phyloP scores from a whole-genome alignment of 768 basidiomycete genomes.

The Multifurca ochricompacta region DNA sequence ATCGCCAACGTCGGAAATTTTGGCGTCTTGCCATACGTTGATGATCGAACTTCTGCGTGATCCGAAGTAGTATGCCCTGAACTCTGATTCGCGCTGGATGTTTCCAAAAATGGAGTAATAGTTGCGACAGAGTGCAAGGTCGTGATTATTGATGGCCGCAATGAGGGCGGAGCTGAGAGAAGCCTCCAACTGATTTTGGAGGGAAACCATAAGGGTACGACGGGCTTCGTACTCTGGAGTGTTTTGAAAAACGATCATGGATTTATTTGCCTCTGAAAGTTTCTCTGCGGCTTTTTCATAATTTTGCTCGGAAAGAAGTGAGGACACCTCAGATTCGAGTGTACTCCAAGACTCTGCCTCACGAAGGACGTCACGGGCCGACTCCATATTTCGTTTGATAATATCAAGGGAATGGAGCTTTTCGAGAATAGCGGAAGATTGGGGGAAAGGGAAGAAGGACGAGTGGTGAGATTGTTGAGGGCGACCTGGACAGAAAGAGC shows the following conservation, averaged over 20 bases:
- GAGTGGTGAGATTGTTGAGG: constrained; percentile 53
- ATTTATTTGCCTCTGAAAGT: constrained; percentile 79
- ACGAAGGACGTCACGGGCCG: constrained; percentile 77
- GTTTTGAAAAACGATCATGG: constrained; percentile 89
- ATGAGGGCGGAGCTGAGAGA: constrained; percentile 86
- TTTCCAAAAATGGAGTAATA: constrained; percentile 84
- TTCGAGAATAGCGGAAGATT: constrained; percentile 63
- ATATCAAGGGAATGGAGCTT: constrained; percentile 75
- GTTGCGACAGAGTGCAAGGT: constrained; percentile 62
- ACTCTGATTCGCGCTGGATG: constrained; percentile 90
- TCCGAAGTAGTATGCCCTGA: constrained; percentile 90
- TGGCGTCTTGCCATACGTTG: constrained; percentile 58
- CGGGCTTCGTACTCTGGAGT: constrained; percentile 86
- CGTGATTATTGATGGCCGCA: constrained; percentile 73
- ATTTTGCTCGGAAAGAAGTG: constrained; percentile 67
- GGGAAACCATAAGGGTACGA: constrained; percentile 76
- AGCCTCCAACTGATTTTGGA: constrained; percentile 95
- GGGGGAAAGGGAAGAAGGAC: constrained; percentile 46
- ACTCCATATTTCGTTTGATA: constrained; percentile 82
- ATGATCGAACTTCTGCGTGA: constrained; percentile 62
- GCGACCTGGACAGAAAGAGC: constrained; percentile 67
- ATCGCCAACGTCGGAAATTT: constrained; percentile 44
- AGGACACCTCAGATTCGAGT: constrained; percentile 85
- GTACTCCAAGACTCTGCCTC: constrained; percentile 98
- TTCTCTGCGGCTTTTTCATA: constrained; percentile 90